Evolutionary conservation across 192 early-diverging fungal genomes (phyloP).

Genomic region (Linnemannia zychae): DNA sequence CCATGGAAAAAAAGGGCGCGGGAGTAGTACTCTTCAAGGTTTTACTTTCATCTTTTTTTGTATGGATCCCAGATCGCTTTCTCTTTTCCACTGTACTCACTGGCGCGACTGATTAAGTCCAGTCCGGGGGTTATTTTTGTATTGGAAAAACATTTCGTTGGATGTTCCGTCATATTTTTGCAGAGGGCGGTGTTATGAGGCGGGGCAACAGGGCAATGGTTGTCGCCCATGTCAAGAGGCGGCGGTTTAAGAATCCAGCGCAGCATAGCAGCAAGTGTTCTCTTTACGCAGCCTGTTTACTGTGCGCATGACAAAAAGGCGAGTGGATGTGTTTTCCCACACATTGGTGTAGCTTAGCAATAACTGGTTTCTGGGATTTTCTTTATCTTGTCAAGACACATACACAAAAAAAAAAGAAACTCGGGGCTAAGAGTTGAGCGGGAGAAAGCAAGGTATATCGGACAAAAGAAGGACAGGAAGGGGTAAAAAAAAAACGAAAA

Average conservation of each 20-base stretch:
- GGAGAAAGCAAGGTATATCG: neutral
- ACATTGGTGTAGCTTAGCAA: neutral
- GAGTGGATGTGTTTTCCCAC: conserved; percentile 2
- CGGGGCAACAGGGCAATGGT: neutral
- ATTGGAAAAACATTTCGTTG: neutral
- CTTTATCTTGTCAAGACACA: neutral
- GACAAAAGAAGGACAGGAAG: neutral
- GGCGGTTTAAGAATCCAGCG: neutral
- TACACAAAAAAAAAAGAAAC: neutral
- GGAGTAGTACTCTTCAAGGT: neutral
- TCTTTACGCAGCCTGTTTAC: neutral
- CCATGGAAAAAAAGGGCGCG: neutral
- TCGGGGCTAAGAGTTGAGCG: neutral
- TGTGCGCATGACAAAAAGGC: neutral
- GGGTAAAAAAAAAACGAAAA: neutral
- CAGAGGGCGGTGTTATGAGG: neutral
- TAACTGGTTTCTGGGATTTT: neutral
- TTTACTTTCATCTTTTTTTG: neutral
- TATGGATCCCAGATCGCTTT: conserved; percentile 4
- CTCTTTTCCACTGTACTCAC: too few species aligned
- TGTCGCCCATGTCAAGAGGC: neutral
- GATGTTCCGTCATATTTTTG: neutral
- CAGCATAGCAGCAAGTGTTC: too few species aligned
- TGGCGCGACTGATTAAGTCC: neutral
- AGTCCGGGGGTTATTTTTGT: neutral